Percentiles rank a stretch among this genome's conserved stretches.
phyloP scores from a whole-genome alignment of 2,329 filamentous ascomycete genomes.

The Botrytis porri region DNA sequence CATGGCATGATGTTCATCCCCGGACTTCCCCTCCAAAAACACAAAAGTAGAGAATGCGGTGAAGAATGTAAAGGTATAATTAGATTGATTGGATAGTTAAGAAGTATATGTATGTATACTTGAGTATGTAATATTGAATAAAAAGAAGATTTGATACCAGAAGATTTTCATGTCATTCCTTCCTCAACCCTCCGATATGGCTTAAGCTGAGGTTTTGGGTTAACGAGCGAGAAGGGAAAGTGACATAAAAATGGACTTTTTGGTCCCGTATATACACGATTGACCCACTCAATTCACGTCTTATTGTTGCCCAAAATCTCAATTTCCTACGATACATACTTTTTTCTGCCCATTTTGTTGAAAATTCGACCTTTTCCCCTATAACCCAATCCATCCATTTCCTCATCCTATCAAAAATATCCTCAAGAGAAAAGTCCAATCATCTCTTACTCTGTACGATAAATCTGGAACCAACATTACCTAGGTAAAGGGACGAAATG shows the following conservation, averaged over 20 bases:
- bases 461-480: not conserved
- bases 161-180: not conserved
- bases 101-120: not conserved
- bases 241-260: not conserved
- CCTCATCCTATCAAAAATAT: not conserved
- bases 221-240: not conserved
- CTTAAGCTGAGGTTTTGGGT: not conserved
- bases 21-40: slow-evolving; percentile 15
- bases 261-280: slow-evolving; percentile 11
- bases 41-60: not conserved
- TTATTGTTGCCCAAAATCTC: not conserved
- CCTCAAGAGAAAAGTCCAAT: slow-evolving; percentile 22
- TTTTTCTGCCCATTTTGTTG: not conserved
- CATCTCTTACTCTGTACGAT: not conserved
- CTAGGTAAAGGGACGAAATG: not conserved
- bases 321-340: not conserved
- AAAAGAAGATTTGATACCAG: not conserved
- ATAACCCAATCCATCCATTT: not conserved
- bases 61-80: not conserved
- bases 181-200: slow-evolving; percentile 11
- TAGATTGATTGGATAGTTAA: not conserved
- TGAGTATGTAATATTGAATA: not conserved
- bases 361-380: not conserved
- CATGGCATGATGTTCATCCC: not conserved
- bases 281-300: not conserved